Evolutionary conservation across 83 land plant genomes (phyloP).

Genomic region (Picea engelmannii): DNA sequence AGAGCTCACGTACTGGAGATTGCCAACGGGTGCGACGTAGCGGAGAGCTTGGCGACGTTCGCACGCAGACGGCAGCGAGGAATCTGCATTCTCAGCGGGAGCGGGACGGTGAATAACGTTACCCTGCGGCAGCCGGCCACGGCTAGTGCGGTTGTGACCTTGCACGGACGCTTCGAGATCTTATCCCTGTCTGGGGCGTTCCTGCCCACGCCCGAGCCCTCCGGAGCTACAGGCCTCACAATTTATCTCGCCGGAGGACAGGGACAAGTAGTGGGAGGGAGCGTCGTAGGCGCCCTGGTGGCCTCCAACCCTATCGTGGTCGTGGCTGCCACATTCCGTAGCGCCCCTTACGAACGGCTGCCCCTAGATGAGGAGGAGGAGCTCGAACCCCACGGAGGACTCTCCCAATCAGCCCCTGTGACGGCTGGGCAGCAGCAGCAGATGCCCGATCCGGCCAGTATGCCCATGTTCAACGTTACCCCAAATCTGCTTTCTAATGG

Average conservation of each 20-base stretch:
- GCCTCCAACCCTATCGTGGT: conserved; percentile 16
- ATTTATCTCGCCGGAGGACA: conserved; percentile 13
- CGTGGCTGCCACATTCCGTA: conserved; percentile 15
- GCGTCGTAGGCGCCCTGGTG: conserved; percentile 6
- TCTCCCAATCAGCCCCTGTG: not conserved
- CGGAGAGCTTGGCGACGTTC: conserved; percentile 14
- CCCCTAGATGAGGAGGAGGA: not conserved
- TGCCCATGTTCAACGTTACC: conserved; percentile 9
- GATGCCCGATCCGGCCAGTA: not conserved
- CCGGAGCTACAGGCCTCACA: conserved; percentile 2
- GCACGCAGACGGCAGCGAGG: not conserved
- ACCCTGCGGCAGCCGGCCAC: not conserved
- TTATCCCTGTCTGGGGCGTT: conserved; percentile 13
- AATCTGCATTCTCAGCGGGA: not conserved
- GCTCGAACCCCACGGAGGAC: not conserved
- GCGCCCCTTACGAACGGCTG: conserved; percentile 1
- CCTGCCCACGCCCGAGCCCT: not conserved
- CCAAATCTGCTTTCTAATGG: conserved; percentile 14
- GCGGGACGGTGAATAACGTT: not conserved
- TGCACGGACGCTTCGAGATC: conserved; percentile 16
- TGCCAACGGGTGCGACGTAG: conserved; percentile 12
- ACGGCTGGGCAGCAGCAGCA: not conserved
- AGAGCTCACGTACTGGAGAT: conserved; percentile 17
- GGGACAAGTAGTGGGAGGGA: conserved; percentile 18
- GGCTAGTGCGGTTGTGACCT: not conserved